phyloP scores from a whole-genome alignment of 164 flowering plant species.

The Magnolia kwangsiensis region DNA sequence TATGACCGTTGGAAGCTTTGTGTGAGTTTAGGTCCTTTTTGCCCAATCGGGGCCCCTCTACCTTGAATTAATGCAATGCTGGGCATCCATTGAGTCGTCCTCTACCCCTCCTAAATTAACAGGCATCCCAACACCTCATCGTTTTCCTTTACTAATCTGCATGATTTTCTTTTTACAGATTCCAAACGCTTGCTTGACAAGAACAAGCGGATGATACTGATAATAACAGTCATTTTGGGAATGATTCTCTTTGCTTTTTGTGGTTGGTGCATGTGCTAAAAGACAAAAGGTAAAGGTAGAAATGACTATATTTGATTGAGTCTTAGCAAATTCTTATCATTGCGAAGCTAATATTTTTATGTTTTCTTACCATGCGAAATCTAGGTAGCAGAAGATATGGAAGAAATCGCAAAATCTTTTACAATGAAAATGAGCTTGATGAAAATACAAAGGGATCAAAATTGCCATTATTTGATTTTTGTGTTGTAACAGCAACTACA shows the following conservation, averaged over 20 bases:
- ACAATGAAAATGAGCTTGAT: slow-evolving; percentile 19
- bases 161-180: background rate
- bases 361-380: slow-evolving; percentile 11
- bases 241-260: slow-evolving; percentile 24
- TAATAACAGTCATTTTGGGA: slow-evolving; percentile 15
- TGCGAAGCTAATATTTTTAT: background rate
- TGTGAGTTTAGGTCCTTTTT: no score
- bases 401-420: background rate
- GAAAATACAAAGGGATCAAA: background rate
- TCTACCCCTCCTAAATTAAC: background rate
- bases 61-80: background rate
- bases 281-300: slow-evolving; percentile 11
- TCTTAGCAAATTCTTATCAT: slow-evolving; percentile 25
- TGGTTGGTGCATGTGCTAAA: slow-evolving; percentile 13
- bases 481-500: no score
- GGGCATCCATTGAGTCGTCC: background rate
- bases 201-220: background rate
- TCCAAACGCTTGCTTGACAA: background rate
- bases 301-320: slow-evolving; percentile 14
- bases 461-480: background rate
- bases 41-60: no score
- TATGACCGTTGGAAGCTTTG: no score
- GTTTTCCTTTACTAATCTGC: background rate
- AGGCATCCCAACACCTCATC: background rate
- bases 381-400: slow-evolving; percentile 14